Evolutionary conservation across 2,329 filamentous ascomycete genomes (phyloP).

Genomic region (Penicillium sp.): DNA sequence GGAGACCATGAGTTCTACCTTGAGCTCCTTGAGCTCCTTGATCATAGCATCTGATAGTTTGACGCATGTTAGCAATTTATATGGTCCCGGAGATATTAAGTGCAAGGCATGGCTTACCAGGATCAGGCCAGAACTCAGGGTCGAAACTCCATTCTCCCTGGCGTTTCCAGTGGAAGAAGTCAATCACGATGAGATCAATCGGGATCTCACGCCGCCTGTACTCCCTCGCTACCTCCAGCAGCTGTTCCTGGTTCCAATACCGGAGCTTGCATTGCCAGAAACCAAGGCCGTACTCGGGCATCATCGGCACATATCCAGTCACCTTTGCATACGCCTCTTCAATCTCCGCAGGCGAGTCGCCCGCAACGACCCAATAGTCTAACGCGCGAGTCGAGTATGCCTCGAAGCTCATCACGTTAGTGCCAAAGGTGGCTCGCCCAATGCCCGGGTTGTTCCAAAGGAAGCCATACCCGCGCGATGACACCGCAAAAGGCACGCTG

Average conservation of each 20-base stretch:
- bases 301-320: conserved; percentile 64
- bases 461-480: conserved; percentile 63
- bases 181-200: conserved; percentile 66
- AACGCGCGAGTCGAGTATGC: conserved; percentile 59
- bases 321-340: conserved; percentile 58
- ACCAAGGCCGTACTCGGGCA: conserved; percentile 68
- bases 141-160: conserved; percentile 72
- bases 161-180: conserved; percentile 68
- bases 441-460: conserved; percentile 68
- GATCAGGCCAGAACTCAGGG: conserved; percentile 65
- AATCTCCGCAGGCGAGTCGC: conserved; percentile 58
- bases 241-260: conserved; percentile 67
- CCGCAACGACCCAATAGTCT: conserved; percentile 67
- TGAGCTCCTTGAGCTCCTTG: conserved; percentile 58
- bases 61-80: background rate
- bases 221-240: conserved; percentile 62
- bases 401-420: conserved; percentile 64
- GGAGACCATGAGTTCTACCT: conserved; percentile 68
- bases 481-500: conserved; percentile 64
- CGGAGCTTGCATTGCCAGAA: conserved; percentile 71
- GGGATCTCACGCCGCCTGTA: conserved; percentile 59
- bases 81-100: no score
- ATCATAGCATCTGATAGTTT: conserved; percentile 59
- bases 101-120: conserved; percentile 41
- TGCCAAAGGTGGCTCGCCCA: conserved; percentile 62